A percentile compares a stretch with the other conserved stretches of the same genome.
phyloP scores from a whole-genome alignment of 2,329 filamentous ascomycete species.

The Phyllachora maydis region DNA sequence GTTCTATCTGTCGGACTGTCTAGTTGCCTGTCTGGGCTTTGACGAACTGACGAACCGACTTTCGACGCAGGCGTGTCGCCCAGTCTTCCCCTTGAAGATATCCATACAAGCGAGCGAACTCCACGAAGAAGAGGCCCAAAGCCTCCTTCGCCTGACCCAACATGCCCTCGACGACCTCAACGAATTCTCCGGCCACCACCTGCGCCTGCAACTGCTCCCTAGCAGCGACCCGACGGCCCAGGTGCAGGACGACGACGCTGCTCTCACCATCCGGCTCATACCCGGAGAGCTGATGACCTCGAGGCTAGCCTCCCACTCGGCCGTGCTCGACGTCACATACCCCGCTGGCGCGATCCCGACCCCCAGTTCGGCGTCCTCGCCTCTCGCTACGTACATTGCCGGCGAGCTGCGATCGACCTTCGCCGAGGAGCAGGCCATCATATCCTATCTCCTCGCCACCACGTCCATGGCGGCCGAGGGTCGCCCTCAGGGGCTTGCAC shows the following conservation, averaged over 20 bases:
- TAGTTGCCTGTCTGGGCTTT: background rate
- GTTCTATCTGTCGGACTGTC: no score
- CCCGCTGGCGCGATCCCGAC: constrained; percentile 46
- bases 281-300: constrained; percentile 40
- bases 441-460: constrained; percentile 51
- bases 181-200: constrained; percentile 66
- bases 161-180: constrained; percentile 72
- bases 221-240: constrained; percentile 8
- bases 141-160: constrained; percentile 63
- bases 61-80: constrained; percentile 54
- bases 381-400: constrained; percentile 59
- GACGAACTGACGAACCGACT: background rate
- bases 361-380: constrained; percentile 46
- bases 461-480: constrained; percentile 27
- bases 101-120: constrained; percentile 51
- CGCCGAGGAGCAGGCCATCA: constrained; percentile 70
- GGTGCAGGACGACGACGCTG: constrained; percentile 25
- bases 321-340: constrained; percentile 62
- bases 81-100: constrained; percentile 73
- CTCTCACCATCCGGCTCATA: constrained; percentile 50
- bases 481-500: constrained; percentile 21
- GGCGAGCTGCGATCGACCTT: constrained; percentile 61
- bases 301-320: constrained; percentile 45
- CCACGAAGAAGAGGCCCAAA: constrained; percentile 44
- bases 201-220: constrained; percentile 53